A percentile compares a stretch with the other conserved stretches of the same genome.
Conservation (phyloP, 1,139 yeast species). For the Blastobotrys petasosporus region DNA sequence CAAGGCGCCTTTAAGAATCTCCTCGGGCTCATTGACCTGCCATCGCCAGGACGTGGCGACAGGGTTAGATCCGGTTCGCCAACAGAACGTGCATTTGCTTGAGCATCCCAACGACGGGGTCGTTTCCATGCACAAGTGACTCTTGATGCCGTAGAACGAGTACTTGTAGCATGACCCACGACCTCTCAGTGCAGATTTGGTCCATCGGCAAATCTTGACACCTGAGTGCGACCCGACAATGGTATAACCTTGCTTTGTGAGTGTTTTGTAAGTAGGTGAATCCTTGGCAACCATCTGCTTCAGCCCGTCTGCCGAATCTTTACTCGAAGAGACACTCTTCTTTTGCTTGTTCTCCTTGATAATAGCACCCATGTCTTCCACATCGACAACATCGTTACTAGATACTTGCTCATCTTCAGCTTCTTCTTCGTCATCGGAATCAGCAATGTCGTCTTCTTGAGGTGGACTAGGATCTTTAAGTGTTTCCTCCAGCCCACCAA, state of each 20-base stretch:
- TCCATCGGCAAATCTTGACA: constrained; percentile 94
- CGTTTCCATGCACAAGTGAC: constrained; percentile 93
- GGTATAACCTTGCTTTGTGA: constrained; percentile 90
- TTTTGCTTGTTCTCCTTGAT: constrained; percentile 36
- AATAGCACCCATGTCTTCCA: constrained; percentile 76
- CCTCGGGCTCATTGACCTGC: constrained; percentile 89
- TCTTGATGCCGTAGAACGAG: constrained; percentile 84
- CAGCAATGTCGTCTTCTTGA: constrained; percentile 39
- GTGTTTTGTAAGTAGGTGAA: constrained; percentile 82
- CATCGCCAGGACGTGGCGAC: constrained; percentile 96
- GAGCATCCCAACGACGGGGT: constrained; percentile 93
- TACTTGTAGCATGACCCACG: constrained; percentile 91
- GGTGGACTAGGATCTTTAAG: constrained; percentile 58
- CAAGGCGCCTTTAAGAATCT: constrained; percentile 75
- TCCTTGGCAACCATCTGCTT: constrained; percentile 88
- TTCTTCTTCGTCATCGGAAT: constrained; percentile 45
- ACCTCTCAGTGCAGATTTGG: constrained; percentile 88
- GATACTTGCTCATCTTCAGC: constrained; percentile 37
- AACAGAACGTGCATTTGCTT: constrained; percentile 91
- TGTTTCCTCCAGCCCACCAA: constrained; percentile 50
- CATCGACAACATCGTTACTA: constrained; percentile 51
- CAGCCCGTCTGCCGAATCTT: constrained; percentile 24
- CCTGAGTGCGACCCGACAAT: constrained; percentile 94
- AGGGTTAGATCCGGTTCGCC: constrained; percentile 97
- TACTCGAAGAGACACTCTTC: constrained; percentile 5